Conservation (phyloP, 2,329 filamentous ascomycete species). For the Geosmithia flava region DNA sequence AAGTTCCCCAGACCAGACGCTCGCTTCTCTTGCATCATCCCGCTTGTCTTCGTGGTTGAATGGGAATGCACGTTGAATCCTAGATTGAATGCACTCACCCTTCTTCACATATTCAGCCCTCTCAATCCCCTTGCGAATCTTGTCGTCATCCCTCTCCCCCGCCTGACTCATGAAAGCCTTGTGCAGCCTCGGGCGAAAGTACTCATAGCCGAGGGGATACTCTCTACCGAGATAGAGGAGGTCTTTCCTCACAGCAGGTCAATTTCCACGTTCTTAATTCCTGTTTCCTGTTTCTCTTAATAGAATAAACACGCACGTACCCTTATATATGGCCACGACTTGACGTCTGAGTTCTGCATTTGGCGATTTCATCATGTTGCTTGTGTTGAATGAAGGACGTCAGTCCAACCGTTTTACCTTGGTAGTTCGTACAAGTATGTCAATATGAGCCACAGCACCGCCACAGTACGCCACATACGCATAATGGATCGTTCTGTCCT, state of each 20-base stretch:
- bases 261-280: too few relatives aligned
- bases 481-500: not conserved
- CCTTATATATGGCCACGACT: slow-evolving; percentile 84
- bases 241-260: slow-evolving; percentile 37
- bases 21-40: too few relatives aligned
- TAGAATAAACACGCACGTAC: slow-evolving; percentile 31
- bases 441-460: not conserved
- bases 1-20: not conserved
- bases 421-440: too few relatives aligned
- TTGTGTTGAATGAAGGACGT: not conserved
- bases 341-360: slow-evolving; percentile 56
- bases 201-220: slow-evolving; percentile 72
- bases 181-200: slow-evolving; percentile 73
- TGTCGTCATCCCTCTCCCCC: slow-evolving; percentile 53
- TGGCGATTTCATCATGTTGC: slow-evolving; percentile 12
- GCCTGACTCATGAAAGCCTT: slow-evolving; percentile 73
- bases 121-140: slow-evolving; percentile 65
- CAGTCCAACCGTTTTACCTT: too few relatives aligned
- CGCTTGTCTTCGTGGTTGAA: too few relatives aligned
- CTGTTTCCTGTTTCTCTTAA: too few relatives aligned
- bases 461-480: not conserved
- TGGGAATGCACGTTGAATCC: too few relatives aligned
- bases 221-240: slow-evolving; percentile 73
- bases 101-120: slow-evolving; percentile 85
- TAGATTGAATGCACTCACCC: too few relatives aligned